Evolutionary conservation across 2,329 filamentous ascomycete genomes (phyloP).

Genomic region (Paecilomyces formosus): DNA sequence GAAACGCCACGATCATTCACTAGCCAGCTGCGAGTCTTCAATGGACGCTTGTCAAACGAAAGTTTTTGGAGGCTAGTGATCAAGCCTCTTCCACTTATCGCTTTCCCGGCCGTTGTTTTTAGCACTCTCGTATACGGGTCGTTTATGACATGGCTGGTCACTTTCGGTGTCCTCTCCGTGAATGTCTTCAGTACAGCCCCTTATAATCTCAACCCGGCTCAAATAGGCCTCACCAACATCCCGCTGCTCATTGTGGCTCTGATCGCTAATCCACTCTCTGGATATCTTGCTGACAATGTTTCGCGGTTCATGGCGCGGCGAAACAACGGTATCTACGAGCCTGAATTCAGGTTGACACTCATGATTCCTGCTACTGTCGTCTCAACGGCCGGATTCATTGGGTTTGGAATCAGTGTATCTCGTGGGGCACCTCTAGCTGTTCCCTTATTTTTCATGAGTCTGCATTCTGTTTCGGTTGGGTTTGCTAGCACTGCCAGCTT

Average conservation of each 20-base stretch:
- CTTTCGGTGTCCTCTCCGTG: conserved; percentile 27
- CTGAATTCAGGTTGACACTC: conserved; percentile 27
- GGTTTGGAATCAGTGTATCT: conserved; percentile 31
- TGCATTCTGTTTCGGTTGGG: conserved; percentile 29
- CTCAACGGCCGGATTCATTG: conserved; percentile 32
- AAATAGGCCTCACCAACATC: conserved; percentile 26
- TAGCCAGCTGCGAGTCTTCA: conserved; percentile 3
- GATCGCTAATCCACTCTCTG: conserved; percentile 19
- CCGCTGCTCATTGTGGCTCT: conserved; percentile 20
- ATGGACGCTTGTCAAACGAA: conserved; percentile 5
- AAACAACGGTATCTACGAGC: conserved; percentile 30
- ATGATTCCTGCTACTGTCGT: conserved; percentile 18
- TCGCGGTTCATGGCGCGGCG: conserved; percentile 27
- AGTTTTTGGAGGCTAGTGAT: conserved; percentile 9
- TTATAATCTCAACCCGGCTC: conserved; percentile 27
- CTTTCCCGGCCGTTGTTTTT: conserved; percentile 25
- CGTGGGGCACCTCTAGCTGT: conserved; percentile 17
- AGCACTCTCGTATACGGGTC: conserved; percentile 28
- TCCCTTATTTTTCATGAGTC: conserved; percentile 27
- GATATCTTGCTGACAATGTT: conserved; percentile 19
- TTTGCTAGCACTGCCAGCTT: conserved; percentile 32
- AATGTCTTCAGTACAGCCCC: conserved; percentile 22
- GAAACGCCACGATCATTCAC: neutral
- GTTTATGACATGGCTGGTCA: conserved; percentile 29
- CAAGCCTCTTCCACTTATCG: conserved; percentile 17